Percentiles rank a stretch among this genome's conserved stretches.
These are phyloP conservation scores for Tausonia pullulans DNA, from an alignment of 1,284 basidiomycete species.

Conservation along the genomic window DNA sequence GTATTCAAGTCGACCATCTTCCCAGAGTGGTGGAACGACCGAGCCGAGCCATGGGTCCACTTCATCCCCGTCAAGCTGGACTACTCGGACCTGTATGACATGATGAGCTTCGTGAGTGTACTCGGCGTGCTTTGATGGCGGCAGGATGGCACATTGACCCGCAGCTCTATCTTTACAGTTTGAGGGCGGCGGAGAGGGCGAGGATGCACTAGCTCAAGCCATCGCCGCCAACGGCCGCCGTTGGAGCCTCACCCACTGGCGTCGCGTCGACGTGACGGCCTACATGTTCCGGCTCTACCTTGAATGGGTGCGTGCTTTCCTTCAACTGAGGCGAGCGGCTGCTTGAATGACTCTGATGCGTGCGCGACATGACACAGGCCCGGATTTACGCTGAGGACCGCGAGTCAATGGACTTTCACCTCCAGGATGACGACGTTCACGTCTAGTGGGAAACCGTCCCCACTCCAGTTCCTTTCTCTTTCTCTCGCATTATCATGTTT, in stretches of 20 bases:
- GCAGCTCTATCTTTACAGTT: background rate
- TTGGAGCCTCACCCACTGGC: constrained; percentile 11
- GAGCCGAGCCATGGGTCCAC: constrained; percentile 14
- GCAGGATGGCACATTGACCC: background rate
- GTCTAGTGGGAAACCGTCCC: too few relatives aligned
- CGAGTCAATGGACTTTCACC: background rate
- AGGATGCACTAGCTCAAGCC: constrained; percentile 8
- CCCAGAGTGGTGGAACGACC: constrained; percentile 5
- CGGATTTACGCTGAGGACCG: background rate
- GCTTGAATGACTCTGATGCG: background rate
- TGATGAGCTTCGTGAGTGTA: constrained; percentile 9
- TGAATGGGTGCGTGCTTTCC: constrained; percentile 3
- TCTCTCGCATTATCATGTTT: too few relatives aligned
- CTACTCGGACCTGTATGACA: constrained; percentile 16
- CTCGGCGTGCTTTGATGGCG: background rate
- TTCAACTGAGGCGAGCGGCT: background rate
- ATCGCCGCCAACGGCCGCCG: constrained; percentile 10
- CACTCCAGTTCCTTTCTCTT: too few relatives aligned
- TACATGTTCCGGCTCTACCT: constrained; percentile 15
- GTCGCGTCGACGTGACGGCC: constrained; percentile 15
- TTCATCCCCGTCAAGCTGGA: constrained; percentile 16
- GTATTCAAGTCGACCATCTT: constrained; percentile 13
- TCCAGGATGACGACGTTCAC: background rate
- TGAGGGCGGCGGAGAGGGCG: constrained; percentile 7
- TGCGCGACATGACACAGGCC: background rate